Base-by-base conservation (phyloP, 768 basidiomycete species). In the Xanthoconium stramineum region DNA sequence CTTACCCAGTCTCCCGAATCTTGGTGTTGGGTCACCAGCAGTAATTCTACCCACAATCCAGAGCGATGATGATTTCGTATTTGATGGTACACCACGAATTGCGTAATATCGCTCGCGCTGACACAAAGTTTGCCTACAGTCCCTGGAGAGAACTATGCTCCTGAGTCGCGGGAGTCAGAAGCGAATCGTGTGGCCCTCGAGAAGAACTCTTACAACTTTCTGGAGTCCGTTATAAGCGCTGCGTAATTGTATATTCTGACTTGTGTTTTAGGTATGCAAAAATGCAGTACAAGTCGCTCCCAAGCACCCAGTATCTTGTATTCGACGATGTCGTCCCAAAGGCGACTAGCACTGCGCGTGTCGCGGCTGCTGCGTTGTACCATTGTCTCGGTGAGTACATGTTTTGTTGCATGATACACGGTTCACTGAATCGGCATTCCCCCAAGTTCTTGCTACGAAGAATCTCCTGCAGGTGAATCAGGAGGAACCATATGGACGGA, bases 301-400 rank as follows among this genome's bases (percentile, higher is more conserved):
- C 86, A 28, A 72, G 70, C 46, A 69, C 75, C 8, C 71, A 75
- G 15, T 69, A 74, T 53, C 73, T 92, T 35, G 76, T 72, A 11
- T 90, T 92, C 65, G 82, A 87, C 55, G 78, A 76, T 33, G 77
- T 93, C 35, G 86, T 84, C 11, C 89, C 89, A 11, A 79, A 73
- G 58, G 66, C 72, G 43, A 82, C 86, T 1, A 90, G 86, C 62
- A 89, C 86, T 5, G 78, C 82, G 11, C 89, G 85, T 65, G 87
- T 93, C 37, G 91, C 89, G 11, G 85, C 91, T 10, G 83, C 88
- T 15, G 91, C 84, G 5, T 86, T 94, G 68, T 91, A 94, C 69
- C 89, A 94, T 61, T 91, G 90, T 67, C 78, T 94, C 42, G 90
- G 91, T 91, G 56, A 37, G 79, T 69, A 35, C 17, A 14, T 17